Evolutionary conservation across 164 flowering plant species (phyloP).

Genomic region (Saururus chinensis): DNA sequence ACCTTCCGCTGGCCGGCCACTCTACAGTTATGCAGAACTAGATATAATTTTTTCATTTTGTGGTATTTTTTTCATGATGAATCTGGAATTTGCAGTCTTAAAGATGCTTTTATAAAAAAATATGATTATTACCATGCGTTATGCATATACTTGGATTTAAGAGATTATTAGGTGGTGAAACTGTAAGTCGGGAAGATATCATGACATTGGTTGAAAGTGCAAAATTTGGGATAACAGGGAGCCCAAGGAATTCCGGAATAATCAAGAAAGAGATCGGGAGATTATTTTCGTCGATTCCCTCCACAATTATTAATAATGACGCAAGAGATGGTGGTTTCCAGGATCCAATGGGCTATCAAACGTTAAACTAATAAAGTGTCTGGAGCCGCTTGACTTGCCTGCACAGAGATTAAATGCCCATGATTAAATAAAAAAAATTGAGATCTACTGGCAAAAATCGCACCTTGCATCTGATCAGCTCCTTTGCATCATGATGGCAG

Average conservation of each 20-base stretch:
- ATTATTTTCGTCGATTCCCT: slow-evolving; percentile 85
- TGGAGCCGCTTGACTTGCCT: slow-evolving; percentile 77
- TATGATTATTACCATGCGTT: too few relatives aligned
- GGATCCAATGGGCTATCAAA: slow-evolving; percentile 72
- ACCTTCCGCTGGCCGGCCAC: too few relatives aligned
- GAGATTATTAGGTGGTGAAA: slow-evolving; percentile 47
- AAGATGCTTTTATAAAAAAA: too few relatives aligned
- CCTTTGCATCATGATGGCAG: too few relatives aligned
- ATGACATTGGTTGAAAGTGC: slow-evolving; percentile 96
- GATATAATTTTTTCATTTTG: too few relatives aligned
- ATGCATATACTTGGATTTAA: neutral
- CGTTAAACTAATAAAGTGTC: slow-evolving; percentile 41
- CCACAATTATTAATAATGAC: slow-evolving; percentile 39
- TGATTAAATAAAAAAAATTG: neutral
- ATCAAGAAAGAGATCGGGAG: slow-evolving; percentile 62
- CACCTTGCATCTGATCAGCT: too few relatives aligned
- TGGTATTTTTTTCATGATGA: too few relatives aligned
- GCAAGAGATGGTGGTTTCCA: slow-evolving; percentile 34
- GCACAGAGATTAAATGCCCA: slow-evolving; percentile 13
- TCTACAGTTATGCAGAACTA: too few relatives aligned
- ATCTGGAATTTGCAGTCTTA: too few relatives aligned
- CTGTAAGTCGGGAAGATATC: slow-evolving; percentile 72
- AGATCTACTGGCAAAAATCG: neutral
- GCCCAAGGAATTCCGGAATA: slow-evolving; percentile 23
- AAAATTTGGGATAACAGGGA: slow-evolving; percentile 72